These are phyloP conservation scores for Chaetothyriales sp. DNA, from an alignment of 2,329 filamentous ascomycete genomes.

Conservation along the genomic window DNA sequence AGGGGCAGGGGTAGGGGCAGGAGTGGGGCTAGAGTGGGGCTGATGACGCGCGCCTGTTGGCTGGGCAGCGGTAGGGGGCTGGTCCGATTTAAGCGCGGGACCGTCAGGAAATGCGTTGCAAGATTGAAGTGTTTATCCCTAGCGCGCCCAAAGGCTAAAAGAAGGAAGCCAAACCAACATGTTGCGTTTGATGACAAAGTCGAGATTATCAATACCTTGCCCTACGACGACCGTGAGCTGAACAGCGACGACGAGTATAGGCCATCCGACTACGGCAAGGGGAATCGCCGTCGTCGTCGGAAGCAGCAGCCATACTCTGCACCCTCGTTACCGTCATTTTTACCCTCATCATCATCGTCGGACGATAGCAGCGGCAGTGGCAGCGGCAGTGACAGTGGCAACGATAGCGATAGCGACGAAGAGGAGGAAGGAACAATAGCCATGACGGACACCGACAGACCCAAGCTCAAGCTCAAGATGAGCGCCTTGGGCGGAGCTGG, in stretches of 20 bases:
- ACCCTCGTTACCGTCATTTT: not conserved
- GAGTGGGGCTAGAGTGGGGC: too few relatives aligned
- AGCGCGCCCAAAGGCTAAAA: too few relatives aligned
- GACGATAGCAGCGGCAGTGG: not conserved
- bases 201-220: not conserved
- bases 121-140: too few relatives aligned
- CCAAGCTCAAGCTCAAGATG: conserved; percentile 22
- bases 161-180: not conserved
- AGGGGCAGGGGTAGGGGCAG: too few relatives aligned
- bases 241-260: not conserved
- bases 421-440: conserved; percentile 1
- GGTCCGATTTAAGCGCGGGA: too few relatives aligned
- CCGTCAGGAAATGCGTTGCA: too few relatives aligned
- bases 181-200: not conserved
- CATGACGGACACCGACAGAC: conserved; percentile 4
- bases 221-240: not conserved
- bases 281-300: not conserved
- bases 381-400: too few relatives aligned
- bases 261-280: not conserved
- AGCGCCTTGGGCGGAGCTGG: not conserved
- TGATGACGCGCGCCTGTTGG: too few relatives aligned
- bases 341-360: not conserved
- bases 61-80: too few relatives aligned
- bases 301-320: not conserved
- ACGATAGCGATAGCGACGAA: conserved; percentile 2